Conservation (phyloP, 2,329 filamentous ascomycete genomes). For the Trichoderma semiorbis region DNA sequence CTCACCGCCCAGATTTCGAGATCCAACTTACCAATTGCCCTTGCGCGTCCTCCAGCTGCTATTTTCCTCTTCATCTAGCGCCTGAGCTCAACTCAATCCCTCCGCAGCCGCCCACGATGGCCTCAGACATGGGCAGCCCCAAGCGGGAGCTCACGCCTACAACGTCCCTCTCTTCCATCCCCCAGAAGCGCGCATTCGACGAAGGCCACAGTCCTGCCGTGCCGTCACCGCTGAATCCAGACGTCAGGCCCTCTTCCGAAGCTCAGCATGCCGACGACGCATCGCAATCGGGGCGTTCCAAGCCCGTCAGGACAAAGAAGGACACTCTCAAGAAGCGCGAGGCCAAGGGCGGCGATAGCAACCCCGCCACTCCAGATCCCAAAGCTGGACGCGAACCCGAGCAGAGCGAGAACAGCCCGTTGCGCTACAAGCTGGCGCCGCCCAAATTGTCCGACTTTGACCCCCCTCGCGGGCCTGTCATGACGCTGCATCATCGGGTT, state of each 20-base stretch:
- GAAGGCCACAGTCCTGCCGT: conserved; percentile 68
- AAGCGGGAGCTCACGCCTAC: conserved; percentile 42
- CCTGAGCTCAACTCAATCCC: background rate
- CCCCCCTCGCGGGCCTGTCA: conserved; percentile 53
- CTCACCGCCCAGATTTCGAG: background rate
- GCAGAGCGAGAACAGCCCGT: conserved; percentile 47
- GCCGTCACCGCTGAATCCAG: conserved; percentile 71
- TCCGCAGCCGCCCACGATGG: conserved; percentile 29
- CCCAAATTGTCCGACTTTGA: conserved; percentile 62
- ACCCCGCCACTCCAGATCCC: conserved; percentile 56
- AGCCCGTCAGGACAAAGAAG: conserved; percentile 55
- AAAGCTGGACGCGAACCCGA: conserved; percentile 39
- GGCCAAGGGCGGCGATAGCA: conserved; percentile 54
- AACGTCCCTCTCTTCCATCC: conserved; percentile 46
- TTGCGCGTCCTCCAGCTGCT: background rate
- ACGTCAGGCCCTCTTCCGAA: conserved; percentile 44
- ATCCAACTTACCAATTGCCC: background rate
- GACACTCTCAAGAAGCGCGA: conserved; percentile 67
- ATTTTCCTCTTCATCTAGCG: background rate
- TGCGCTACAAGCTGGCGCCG: conserved; percentile 62
- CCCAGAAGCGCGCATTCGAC: conserved; percentile 64
- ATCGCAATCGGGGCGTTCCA: conserved; percentile 31
- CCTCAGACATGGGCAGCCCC: conserved; percentile 36
- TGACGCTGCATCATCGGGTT: conserved; percentile 54
- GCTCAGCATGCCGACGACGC: conserved; percentile 45